These are phyloP conservation scores for Hymenoscyphus occultus DNA, from an alignment of 2,329 filamentous ascomycete genomes.

Conservation along the genomic window DNA sequence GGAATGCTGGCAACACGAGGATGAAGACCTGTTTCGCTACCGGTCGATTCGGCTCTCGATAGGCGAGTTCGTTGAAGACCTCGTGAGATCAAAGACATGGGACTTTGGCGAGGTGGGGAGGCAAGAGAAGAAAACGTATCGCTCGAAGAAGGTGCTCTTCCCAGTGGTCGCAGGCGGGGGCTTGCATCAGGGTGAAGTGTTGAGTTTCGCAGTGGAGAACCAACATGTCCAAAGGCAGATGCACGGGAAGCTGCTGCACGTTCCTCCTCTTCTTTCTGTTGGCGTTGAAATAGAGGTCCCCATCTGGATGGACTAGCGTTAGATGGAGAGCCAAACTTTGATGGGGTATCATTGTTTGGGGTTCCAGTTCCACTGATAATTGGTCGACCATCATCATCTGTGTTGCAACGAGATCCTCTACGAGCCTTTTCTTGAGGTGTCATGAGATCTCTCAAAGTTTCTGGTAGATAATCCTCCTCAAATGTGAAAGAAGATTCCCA, in stretches of 20 bases:
- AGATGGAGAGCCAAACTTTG: conserved; percentile 60
- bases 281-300: conserved; percentile 58
- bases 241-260: conserved; percentile 41
- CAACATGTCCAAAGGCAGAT: conserved; percentile 64
- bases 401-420: conserved; percentile 54
- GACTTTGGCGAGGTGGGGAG: conserved; percentile 39
- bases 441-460: conserved; percentile 61
- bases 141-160: conserved; percentile 36
- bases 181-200: conserved; percentile 53
- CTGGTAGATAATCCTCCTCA: conserved; percentile 86
- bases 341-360: conserved; percentile 43
- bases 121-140: conserved; percentile 35
- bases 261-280: conserved; percentile 48
- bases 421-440: conserved; percentile 66
- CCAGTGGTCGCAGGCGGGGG: conserved; percentile 41
- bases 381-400: conserved; percentile 48
- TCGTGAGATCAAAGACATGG: conserved; percentile 58
- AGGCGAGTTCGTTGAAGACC: conserved; percentile 60
- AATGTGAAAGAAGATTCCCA: conserved; percentile 72
- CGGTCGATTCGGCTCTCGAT: conserved; percentile 40
- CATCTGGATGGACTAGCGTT: conserved; percentile 59
- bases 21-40: conserved; percentile 50
- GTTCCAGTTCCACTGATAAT: conserved; percentile 42
- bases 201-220: conserved; percentile 62
- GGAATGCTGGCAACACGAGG: conserved; percentile 46